Conservation (phyloP, 805 yeast genomes). For the Metschnikowia vanudenii region DNA sequence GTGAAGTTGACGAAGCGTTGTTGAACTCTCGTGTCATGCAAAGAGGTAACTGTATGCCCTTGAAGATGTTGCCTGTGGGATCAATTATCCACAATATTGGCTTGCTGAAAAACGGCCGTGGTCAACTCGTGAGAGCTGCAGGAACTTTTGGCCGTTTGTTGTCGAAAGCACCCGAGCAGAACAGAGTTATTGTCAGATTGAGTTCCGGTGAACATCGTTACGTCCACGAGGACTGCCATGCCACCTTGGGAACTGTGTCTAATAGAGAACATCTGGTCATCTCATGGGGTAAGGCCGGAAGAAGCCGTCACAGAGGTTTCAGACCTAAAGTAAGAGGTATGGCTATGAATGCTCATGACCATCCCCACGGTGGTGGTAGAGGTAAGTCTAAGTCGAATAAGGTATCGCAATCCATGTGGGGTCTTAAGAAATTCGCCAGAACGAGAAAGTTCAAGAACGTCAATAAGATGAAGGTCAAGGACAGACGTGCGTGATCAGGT, state of each 20-base stretch:
- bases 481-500: constrained; percentile 56
- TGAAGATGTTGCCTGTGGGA: constrained; percentile 92
- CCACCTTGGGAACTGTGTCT: constrained; percentile 90
- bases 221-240: constrained; percentile 81
- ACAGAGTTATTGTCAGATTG: constrained; percentile 74
- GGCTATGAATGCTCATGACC: constrained; percentile 96
- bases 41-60: constrained; percentile 92
- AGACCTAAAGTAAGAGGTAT: constrained; percentile 97
- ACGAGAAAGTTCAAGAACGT: constrained; percentile 88
- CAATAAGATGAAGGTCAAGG: constrained; percentile 82
- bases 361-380: constrained; percentile 99
- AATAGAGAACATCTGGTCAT: constrained; percentile 89
- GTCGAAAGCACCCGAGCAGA: constrained; percentile 68
- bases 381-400: constrained; percentile 98
- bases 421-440: constrained; percentile 90
- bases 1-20: constrained; percentile 88
- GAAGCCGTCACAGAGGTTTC: constrained; percentile 86
- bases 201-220: constrained; percentile 94
- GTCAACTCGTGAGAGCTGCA: constrained; percentile 88
- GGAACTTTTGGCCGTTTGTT: constrained; percentile 90
- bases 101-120: constrained; percentile 66
- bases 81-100: constrained; percentile 87
- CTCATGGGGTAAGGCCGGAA: constrained; percentile 94
- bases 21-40: constrained; percentile 82
- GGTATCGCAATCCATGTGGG: constrained; percentile 95